phyloP scores from a whole-genome alignment of 2,329 filamentous ascomycete genomes.

The Dactylellina drechsleri region DNA sequence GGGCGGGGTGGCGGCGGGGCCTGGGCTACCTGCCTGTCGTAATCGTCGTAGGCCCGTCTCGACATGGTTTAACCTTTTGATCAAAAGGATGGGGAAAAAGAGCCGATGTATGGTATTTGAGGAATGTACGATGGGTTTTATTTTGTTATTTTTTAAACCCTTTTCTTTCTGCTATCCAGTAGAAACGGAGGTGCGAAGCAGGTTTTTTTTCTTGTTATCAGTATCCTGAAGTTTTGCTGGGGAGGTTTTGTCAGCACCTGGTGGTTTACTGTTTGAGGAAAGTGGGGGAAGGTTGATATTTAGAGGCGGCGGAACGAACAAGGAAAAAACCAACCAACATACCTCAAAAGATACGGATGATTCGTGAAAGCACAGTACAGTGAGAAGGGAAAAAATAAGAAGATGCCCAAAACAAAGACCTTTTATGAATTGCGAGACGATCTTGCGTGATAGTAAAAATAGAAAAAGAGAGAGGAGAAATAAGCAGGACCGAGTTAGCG shows the following conservation, averaged over 20 bases:
- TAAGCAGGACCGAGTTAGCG: conserved; percentile 40
- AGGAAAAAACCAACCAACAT: conserved; percentile 20
- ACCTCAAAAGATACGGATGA: conserved; percentile 18
- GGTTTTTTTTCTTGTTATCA: conserved; percentile 3
- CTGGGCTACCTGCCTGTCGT: conserved; percentile 38
- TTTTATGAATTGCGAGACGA: conserved; percentile 36
- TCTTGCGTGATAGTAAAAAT: conserved; percentile 42
- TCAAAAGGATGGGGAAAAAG: not conserved
- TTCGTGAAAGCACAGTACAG: conserved; percentile 3
- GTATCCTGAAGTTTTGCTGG: conserved; percentile 9
- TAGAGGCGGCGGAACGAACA: not conserved
- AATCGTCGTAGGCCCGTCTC: conserved; percentile 47
- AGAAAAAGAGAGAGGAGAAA: conserved; percentile 26
- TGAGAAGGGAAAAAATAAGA: not conserved
- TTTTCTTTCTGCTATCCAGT: not conserved
- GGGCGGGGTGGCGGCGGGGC: conserved; percentile 19
- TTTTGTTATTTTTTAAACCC: not conserved
- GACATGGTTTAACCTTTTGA: conserved; percentile 31
- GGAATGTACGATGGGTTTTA: not conserved
- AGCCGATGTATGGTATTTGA: not conserved
- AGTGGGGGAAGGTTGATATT: conserved; percentile 40
- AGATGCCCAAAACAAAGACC: conserved; percentile 7
- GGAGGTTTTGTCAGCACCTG: conserved; percentile 30
- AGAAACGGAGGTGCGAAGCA: not conserved
- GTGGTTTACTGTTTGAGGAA: conserved; percentile 43